phyloP scores from a whole-genome alignment of 257 asterid genomes.

The Petrea volubilis region DNA sequence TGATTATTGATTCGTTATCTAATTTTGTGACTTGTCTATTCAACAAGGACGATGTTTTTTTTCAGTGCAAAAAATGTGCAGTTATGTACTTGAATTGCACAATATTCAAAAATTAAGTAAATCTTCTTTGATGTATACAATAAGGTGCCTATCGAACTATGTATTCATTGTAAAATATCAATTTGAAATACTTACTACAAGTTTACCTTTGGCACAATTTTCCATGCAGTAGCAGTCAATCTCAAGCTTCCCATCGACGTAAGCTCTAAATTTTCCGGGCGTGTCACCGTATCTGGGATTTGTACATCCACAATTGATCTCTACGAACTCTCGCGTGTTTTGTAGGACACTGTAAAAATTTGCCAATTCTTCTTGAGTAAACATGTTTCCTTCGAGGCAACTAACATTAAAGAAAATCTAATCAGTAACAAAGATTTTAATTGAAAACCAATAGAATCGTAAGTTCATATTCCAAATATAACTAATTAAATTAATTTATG shows the following conservation, averaged over 20 bases:
- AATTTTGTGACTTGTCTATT: background rate
- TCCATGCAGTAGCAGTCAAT: constrained; percentile 34
- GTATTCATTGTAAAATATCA: no score
- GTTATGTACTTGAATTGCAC: no score
- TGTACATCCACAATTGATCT: constrained; percentile 43
- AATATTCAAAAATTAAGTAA: no score
- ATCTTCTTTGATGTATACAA: no score
- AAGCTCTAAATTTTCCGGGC: constrained; percentile 28
- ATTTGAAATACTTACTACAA: background rate
- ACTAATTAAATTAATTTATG: background rate
- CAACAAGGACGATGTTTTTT: no score
- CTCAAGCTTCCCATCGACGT: constrained; percentile 29
- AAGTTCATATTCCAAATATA: background rate
- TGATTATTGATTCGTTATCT: no score
- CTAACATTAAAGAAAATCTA: background rate
- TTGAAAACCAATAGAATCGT: background rate
- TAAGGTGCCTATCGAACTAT: no score
- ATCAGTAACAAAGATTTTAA: background rate
- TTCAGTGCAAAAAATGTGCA: no score
- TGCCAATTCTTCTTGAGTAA: constrained; percentile 23
- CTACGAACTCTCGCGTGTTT: constrained; percentile 7
- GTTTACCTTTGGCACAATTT: constrained; percentile 26
- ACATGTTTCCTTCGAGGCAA: background rate
- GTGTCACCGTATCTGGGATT: constrained; percentile 38
- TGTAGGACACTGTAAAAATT: constrained; percentile 16